These are phyloP conservation scores for Pelargonium nanum DNA, from an alignment of 345 rosid species.

Conservation along the genomic window DNA sequence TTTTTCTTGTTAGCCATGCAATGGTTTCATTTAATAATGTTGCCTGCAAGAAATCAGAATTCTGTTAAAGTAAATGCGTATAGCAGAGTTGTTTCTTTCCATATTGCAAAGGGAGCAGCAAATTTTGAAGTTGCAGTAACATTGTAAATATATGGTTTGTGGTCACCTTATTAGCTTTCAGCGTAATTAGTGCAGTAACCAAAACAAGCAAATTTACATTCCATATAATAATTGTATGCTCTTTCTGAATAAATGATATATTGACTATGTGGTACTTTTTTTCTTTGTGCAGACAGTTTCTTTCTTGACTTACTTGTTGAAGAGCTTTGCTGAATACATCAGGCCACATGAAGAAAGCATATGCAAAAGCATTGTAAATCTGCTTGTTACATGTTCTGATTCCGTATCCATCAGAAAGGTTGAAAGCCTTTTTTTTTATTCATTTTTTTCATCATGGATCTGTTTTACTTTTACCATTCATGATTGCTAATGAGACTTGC, in stretches of 20 bases:
- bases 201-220: neutral
- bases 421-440: slow-evolving; percentile 7
- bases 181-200: neutral
- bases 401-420: slow-evolving; percentile 96
- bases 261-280: slow-evolving; percentile 7
- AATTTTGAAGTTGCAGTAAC: too few relatives aligned
- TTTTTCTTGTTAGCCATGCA: neutral
- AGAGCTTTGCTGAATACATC: slow-evolving; percentile 92
- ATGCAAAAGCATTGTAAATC: slow-evolving; percentile 91
- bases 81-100: slow-evolving; percentile 7
- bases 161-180: too few relatives aligned
- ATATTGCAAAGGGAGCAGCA: too few relatives aligned
- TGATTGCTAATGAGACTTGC: slow-evolving; percentile 3
- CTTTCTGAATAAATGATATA: neutral
- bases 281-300: slow-evolving; percentile 81
- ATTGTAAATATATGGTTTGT: too few relatives aligned
- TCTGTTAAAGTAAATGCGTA: slow-evolving; percentile 3
- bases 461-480: slow-evolving; percentile 7
- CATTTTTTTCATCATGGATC: slow-evolving; percentile 3
- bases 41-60: neutral
- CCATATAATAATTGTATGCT: neutral
- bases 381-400: slow-evolving; percentile 97
- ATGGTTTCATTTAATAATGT: neutral
- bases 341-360: slow-evolving; percentile 96
- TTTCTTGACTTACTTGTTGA: slow-evolving; percentile 85